These are phyloP conservation scores for Salvia sclarea DNA, from an alignment of 305 asterid species.

Conservation along the genomic window DNA sequence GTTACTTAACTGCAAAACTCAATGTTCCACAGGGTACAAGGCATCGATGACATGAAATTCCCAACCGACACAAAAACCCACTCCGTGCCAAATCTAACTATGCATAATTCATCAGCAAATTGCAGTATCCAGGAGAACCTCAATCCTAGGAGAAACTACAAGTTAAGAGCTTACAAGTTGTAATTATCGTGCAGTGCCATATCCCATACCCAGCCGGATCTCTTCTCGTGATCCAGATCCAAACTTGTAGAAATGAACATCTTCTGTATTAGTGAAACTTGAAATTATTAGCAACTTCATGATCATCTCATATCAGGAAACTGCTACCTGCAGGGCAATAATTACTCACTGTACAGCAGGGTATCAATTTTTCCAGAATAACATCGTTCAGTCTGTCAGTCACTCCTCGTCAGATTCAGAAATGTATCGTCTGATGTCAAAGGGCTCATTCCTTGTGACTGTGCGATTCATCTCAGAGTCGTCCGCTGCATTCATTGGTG, in stretches of 20 bases:
- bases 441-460: constrained; percentile 59
- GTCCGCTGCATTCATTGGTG: constrained; percentile 70
- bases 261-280: constrained; percentile 2
- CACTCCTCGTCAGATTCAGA: constrained; percentile 69
- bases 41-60: too few relatives aligned
- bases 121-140: constrained; percentile 9
- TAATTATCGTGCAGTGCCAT: too few relatives aligned
- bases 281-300: constrained; percentile 4
- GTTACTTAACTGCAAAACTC: too few relatives aligned
- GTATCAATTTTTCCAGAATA: constrained; percentile 6
- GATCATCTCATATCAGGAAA: constrained; percentile 4
- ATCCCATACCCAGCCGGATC: background rate
- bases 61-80: too few relatives aligned
- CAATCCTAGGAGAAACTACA: constrained; percentile 1
- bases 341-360: background rate
- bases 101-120: background rate
- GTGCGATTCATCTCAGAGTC: constrained; percentile 42
- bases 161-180: background rate
- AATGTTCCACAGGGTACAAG: too few relatives aligned
- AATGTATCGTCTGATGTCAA: constrained; percentile 68
- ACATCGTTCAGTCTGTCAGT: constrained; percentile 30
- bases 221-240: constrained; percentile 11
- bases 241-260: constrained; percentile 6
- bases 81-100: background rate
- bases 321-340: background rate